Conservation (phyloP, 352 stramenopile genomes). For the Phytophthora idaei region DNA sequence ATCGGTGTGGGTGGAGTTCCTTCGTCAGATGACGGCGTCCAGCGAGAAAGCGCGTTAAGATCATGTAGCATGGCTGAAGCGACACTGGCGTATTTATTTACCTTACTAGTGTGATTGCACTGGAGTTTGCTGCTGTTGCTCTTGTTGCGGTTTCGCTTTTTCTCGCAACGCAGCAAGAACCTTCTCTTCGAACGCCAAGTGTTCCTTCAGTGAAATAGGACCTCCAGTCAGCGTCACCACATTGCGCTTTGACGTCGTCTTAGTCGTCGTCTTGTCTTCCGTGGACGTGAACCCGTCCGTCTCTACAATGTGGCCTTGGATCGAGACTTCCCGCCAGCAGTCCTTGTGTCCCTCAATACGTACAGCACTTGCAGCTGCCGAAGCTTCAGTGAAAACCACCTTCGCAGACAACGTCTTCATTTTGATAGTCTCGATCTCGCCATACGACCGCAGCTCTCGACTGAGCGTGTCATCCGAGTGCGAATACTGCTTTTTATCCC, state of each 20-base stretch:
- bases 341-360: constrained; percentile 74
- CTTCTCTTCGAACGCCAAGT: constrained; percentile 57
- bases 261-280: constrained; percentile 24
- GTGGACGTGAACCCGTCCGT: constrained; percentile 44
- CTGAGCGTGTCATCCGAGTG: constrained; percentile 83
- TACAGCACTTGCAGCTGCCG: constrained; percentile 59
- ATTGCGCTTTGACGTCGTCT: constrained; percentile 16
- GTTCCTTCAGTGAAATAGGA: constrained; percentile 57
- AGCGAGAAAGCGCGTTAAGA: constrained; percentile 47
- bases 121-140: constrained; percentile 23
- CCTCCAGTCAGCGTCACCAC: constrained; percentile 43
- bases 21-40: constrained; percentile 57
- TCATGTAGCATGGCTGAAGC: not conserved
- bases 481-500: constrained; percentile 67
- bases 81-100: constrained; percentile 24
- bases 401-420: constrained; percentile 75
- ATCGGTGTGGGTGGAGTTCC: constrained; percentile 71
- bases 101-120: constrained; percentile 22
- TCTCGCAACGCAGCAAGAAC: constrained; percentile 59
- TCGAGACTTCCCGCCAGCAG: constrained; percentile 71
- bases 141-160: constrained; percentile 43
- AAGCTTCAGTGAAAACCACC: constrained; percentile 56
- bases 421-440: constrained; percentile 71
- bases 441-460: constrained; percentile 58
- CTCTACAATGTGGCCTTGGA: constrained; percentile 79